Evolutionary conservation across 306 rosid species (phyloP), one percentile per base, ranked within the genome.

Genomic region (Delonix regia): DNA sequence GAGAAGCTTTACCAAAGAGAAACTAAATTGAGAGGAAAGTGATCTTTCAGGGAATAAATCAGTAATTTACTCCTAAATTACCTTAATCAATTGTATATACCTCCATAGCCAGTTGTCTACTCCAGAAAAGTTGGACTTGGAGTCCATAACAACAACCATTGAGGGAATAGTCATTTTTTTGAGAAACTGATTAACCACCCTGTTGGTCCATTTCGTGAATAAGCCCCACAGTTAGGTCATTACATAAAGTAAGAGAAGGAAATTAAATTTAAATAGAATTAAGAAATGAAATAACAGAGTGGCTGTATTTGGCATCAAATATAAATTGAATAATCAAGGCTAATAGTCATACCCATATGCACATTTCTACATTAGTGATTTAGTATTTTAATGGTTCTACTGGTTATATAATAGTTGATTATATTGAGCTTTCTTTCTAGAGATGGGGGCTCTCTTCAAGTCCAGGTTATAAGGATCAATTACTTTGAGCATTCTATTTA

Each of bases 401-500:
- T 36, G n/a, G 18, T 18, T 45, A 19, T 44, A 7, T 63, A 47
- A n/a, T 44, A 13, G 39, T 68, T 24, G 34, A 39, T 36, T 39
- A 41, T 41, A 19, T 68, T 14, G 7, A 7, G 57, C 47, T 41
- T 52, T 48, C 21, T 59, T 28, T 73, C 15, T 51, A 12, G 65
- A 66, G 62, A 68, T 39, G 27, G 33, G 3, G 25, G 13, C 39
- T 16, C 13, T 25, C 21, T 18, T 25, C 47, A 8, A 38, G 11
- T 15, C 64, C 25, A 6, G 67, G 22, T 22, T 57, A 24, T 30
- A 38, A 19, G 34, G 41, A 61, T 62, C 25, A 22, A 7, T 47
- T 14, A 24, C 71, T 79, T 30, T 60, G 55, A 79, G 7, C 71
- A 47, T 47, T 49, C 48, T 27, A 67, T 55, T 44, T 27, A 30